These are phyloP conservation scores for Albugo laibachii DNA, from an alignment of 352 stramenopile genomes.

Conservation along the genomic window DNA sequence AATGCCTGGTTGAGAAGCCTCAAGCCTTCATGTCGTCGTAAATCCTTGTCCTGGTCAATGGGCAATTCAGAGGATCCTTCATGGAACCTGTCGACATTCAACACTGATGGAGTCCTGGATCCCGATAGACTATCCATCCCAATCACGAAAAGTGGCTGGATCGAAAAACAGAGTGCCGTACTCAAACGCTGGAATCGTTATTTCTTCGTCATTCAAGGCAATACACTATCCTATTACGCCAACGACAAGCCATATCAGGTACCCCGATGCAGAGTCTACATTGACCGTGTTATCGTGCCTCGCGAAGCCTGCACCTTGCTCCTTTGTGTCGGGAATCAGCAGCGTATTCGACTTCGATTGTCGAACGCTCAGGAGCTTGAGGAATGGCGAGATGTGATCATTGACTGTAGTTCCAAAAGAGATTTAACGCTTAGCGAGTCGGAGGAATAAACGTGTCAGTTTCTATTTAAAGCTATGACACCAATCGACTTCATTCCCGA, in stretches of 20 bases:
- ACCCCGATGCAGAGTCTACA: constrained; percentile 33
- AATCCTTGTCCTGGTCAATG: constrained; percentile 38
- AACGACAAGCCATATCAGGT: constrained; percentile 60
- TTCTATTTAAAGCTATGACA: too few species aligned
- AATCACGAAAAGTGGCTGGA: constrained; percentile 38
- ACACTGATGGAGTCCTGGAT: constrained; percentile 19
- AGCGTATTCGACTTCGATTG: constrained; percentile 16
- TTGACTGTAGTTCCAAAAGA: background rate
- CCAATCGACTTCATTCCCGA: too few species aligned
- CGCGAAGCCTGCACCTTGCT: too few species aligned
- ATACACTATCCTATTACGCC: constrained; percentile 54
- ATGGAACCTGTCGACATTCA: constrained; percentile 31
- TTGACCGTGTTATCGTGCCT: constrained; percentile 14
- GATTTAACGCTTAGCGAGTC: too few species aligned
- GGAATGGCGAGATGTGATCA: constrained; percentile 16
- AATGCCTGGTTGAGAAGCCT: constrained; percentile 45
- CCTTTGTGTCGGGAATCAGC: constrained; percentile 7
- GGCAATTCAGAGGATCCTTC: constrained; percentile 27
- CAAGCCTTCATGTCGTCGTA: constrained; percentile 33
- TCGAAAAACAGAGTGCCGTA: constrained; percentile 5
- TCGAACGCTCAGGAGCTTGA: constrained; percentile 17
- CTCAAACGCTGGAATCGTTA: constrained; percentile 29
- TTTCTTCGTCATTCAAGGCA: constrained; percentile 54
- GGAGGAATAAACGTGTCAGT: too few species aligned
- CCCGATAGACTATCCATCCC: constrained; percentile 40